Evolutionary conservation across 2,329 filamentous ascomycete genomes (phyloP).

Genomic region (Aspergillus sp.): DNA sequence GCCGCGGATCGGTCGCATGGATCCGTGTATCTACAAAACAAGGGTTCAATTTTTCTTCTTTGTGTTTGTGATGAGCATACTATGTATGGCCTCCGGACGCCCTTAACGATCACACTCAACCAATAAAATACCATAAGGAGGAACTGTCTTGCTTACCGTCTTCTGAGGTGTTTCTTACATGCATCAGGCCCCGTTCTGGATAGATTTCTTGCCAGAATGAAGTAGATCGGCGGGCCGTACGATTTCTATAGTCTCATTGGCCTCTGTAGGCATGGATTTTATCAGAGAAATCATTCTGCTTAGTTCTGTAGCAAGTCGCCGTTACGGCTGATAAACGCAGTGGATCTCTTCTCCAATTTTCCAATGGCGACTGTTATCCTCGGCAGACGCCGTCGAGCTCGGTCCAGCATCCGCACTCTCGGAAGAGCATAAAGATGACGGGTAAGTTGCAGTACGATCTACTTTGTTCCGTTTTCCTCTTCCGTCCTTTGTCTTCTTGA

Average conservation of each 20-base stretch:
- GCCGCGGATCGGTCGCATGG: conserved; percentile 33
- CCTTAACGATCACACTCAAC: conserved; percentile 43
- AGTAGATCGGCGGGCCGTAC: too few species aligned
- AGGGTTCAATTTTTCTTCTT: conserved; percentile 37
- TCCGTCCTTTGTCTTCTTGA: not conserved
- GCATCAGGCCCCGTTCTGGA: not conserved
- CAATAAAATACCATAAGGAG: conserved; percentile 43
- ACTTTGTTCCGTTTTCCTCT: not conserved
- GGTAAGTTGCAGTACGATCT: not conserved
- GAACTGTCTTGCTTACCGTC: conserved; percentile 26
- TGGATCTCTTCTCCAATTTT: not conserved
- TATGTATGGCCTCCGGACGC: conserved; percentile 41
- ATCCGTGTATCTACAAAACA: conserved; percentile 39
- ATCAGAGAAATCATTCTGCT: not conserved
- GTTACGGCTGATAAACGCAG: not conserved
- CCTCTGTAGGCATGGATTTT: not conserved
- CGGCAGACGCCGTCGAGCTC: conserved; percentile 7
- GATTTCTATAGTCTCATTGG: not conserved
- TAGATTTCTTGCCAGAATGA: not conserved
- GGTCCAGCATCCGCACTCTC: conserved; percentile 3
- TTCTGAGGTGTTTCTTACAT: conserved; percentile 17
- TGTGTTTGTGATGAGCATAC: conserved; percentile 43
- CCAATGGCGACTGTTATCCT: not conserved
- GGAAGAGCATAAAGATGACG: conserved; percentile 1
- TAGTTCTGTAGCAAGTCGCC: not conserved